Evolutionary conservation across 345 rosid species (phyloP).

Genomic region (Mercurialis annua): DNA sequence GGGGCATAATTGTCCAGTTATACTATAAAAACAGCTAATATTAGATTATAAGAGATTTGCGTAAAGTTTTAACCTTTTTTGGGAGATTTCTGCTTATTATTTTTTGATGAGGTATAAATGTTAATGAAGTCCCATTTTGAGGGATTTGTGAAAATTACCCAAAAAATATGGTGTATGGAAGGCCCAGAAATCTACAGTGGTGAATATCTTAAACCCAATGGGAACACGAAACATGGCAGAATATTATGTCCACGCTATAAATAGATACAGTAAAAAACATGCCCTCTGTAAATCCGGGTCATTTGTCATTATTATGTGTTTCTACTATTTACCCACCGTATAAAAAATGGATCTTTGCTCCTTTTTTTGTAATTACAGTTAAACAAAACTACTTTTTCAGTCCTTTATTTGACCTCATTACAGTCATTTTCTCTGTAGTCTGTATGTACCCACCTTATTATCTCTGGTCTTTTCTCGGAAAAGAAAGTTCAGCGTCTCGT

Average conservation of each 20-base stretch:
- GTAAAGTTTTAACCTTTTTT: too few species aligned
- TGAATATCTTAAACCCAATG: conserved; percentile 25
- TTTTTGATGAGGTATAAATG: too few species aligned
- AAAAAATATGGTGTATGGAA: too few species aligned
- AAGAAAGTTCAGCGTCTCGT: conserved; percentile 40
- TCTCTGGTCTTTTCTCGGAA: conserved; percentile 35
- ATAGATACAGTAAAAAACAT: background rate
- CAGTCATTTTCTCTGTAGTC: conserved; percentile 7
- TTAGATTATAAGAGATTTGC: too few species aligned
- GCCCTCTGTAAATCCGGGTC: conserved; percentile 9
- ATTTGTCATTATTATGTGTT: background rate
- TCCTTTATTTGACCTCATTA: background rate
- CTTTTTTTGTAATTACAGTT: background rate
- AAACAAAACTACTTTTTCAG: background rate
- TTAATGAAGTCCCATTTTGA: too few species aligned
- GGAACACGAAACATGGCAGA: conserved; percentile 18
- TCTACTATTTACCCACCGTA: conserved; percentile 35
- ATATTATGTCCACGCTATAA: conserved; percentile 19
- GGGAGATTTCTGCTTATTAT: too few species aligned
- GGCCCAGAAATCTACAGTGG: too few species aligned
- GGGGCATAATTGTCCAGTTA: too few species aligned
- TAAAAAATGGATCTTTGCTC: conserved; percentile 20
- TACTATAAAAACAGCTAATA: too few species aligned
- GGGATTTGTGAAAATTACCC: too few species aligned
- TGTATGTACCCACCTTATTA: conserved; percentile 2